Evolutionary conservation across 192 early-diverging fungal species (phyloP).

Genomic region (Oehlia diaphana): DNA sequence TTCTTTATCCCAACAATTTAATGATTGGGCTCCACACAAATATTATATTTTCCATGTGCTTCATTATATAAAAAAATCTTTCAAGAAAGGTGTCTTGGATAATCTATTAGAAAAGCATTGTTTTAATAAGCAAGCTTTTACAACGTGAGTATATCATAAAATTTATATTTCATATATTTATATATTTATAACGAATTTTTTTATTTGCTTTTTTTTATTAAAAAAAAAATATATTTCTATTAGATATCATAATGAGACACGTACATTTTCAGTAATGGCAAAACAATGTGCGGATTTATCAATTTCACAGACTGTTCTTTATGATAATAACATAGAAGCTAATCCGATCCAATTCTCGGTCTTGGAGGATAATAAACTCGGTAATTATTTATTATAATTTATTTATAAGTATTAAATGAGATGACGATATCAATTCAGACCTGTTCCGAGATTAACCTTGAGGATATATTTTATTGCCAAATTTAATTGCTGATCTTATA

Average conservation of each 20-base stretch:
- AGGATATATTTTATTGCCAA: conserved; percentile 23
- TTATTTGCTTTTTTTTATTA: neutral
- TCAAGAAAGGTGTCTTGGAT: conserved; percentile 76
- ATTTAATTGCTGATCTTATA: neutral
- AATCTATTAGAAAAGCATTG: conserved; percentile 60
- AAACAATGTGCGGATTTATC: conserved; percentile 76
- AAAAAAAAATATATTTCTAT: neutral
- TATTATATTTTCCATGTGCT: conserved; percentile 85
- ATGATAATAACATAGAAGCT: conserved; percentile 51
- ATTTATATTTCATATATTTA: too few species aligned
- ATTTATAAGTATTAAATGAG: too few species aligned
- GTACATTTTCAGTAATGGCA: conserved; percentile 65
- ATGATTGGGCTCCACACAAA: conserved; percentile 77
- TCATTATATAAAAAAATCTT: conserved; percentile 84
- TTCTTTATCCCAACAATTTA: conserved; percentile 75
- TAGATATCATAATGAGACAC: conserved; percentile 61
- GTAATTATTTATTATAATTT: conserved; percentile 30
- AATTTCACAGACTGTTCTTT: conserved; percentile 62
- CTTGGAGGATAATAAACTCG: conserved; percentile 57
- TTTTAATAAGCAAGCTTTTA: conserved; percentile 63
- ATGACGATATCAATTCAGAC: conserved; percentile 20
- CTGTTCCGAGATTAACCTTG: conserved; percentile 21
- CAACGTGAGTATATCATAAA: conserved; percentile 40
- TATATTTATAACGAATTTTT: neutral
- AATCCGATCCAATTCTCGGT: conserved; percentile 61